A percentile compares a stretch with the other conserved stretches of the same genome.
These are phyloP conservation scores for Trametes gibbosa DNA, from an alignment of 768 basidiomycete genomes.

Conservation along the genomic window DNA sequence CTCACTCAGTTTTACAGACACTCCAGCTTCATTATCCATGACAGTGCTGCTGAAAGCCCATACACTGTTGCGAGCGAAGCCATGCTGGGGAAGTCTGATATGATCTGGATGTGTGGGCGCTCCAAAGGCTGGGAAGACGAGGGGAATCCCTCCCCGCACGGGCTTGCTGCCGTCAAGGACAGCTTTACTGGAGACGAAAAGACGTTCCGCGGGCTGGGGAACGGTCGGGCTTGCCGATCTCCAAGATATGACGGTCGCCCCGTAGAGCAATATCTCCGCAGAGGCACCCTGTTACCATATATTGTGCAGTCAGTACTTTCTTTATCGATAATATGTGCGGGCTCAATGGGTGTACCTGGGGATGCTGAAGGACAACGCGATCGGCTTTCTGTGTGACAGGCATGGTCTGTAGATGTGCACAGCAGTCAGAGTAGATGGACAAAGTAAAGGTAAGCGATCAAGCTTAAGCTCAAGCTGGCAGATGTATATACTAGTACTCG, in stretches of 20 bases:
- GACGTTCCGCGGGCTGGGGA: constrained; percentile 51
- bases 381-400: constrained; percentile 48
- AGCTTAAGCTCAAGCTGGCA: too few species aligned
- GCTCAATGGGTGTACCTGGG: constrained; percentile 44
- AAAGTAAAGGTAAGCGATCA: neutral
- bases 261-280: constrained; percentile 68
- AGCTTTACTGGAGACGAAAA: constrained; percentile 84
- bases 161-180: constrained; percentile 79
- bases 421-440: too few species aligned
- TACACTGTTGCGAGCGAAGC: constrained; percentile 76
- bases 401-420: constrained; percentile 38
- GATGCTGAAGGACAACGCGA: constrained; percentile 54
- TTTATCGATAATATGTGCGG: neutral
- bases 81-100: constrained; percentile 74
- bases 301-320: neutral
- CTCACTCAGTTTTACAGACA: constrained; percentile 79
- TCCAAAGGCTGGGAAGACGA: constrained; percentile 89
- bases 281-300: constrained; percentile 52
- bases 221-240: constrained; percentile 44
- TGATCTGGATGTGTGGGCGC: constrained; percentile 76
- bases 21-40: constrained; percentile 64
- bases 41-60: constrained; percentile 71
- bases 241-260: constrained; percentile 89
- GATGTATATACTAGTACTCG: neutral
- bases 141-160: constrained; percentile 53